Evolutionary conservation across 768 basidiomycete genomes (phyloP).

Genomic region (Sporobolomyces pararoseus): DNA sequence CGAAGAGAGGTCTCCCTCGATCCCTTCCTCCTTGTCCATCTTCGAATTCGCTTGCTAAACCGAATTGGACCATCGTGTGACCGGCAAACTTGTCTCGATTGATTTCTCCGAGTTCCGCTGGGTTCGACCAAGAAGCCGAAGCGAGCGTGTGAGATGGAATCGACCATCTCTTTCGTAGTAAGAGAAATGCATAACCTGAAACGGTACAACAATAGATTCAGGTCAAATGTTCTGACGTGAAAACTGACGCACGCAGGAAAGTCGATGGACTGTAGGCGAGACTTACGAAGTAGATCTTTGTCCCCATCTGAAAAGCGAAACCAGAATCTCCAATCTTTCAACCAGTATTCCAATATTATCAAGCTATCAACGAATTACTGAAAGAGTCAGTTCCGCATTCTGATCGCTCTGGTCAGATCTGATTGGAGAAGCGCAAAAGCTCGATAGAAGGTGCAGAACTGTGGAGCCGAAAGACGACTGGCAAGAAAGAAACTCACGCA

Average conservation of each 20-base stretch:
- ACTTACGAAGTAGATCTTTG: conserved; percentile 50
- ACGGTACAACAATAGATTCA: neutral
- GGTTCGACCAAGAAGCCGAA: conserved; percentile 43
- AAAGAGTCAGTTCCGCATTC: neutral
- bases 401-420: too few relatives aligned
- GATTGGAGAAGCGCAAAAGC: too few relatives aligned
- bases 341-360: conserved; percentile 48
- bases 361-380: conserved; percentile 36
- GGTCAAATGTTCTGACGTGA: too few relatives aligned
- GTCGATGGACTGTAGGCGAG: too few relatives aligned
- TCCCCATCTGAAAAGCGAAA: conserved; percentile 53
- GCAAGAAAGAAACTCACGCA: conserved; percentile 39
- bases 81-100: conserved; percentile 41
- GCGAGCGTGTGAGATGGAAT: conserved; percentile 53
- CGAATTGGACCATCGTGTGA: conserved; percentile 52
- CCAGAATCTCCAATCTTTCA: conserved; percentile 51
- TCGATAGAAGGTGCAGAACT: too few relatives aligned
- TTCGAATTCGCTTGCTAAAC: conserved; percentile 44
- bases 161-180: conserved; percentile 54
- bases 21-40: neutral
- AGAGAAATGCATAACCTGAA: conserved; percentile 51
- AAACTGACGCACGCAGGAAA: too few relatives aligned
- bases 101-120: conserved; percentile 47
- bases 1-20: conserved; percentile 40
- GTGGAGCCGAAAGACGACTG: too few relatives aligned